Conservation (phyloP, 2,329 filamentous ascomycete species). For the Setomelanomma holmii region DNA sequence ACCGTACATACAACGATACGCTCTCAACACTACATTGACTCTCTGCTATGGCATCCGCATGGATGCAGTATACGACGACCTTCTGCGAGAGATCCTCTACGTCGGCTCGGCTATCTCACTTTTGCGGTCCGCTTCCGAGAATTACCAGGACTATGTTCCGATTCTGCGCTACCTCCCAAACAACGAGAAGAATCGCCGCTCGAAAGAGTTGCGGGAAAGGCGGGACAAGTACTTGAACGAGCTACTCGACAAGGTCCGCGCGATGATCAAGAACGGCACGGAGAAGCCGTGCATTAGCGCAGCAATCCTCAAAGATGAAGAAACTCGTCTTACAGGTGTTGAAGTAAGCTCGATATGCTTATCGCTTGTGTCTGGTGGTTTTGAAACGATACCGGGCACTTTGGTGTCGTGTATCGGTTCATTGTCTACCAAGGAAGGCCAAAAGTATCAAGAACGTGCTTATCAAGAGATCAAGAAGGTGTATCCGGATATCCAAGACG, state of each 20-base stretch:
- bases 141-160: constrained; percentile 62
- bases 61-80: constrained; percentile 60
- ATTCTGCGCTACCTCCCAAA: constrained; percentile 59
- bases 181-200: constrained; percentile 58
- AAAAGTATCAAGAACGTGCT: constrained; percentile 60
- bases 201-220: constrained; percentile 56
- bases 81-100: constrained; percentile 61
- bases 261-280: constrained; percentile 59
- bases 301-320: constrained; percentile 62
- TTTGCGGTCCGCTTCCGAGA: constrained; percentile 60
- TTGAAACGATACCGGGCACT: constrained; percentile 63
- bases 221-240: constrained; percentile 59
- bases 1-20: constrained; percentile 62
- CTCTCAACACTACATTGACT: constrained; percentile 62
- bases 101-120: constrained; percentile 61
- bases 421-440: constrained; percentile 57
- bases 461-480: constrained; percentile 60
- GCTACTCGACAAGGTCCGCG: constrained; percentile 59
- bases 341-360: constrained; percentile 63
- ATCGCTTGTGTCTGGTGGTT: constrained; percentile 61
- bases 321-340: constrained; percentile 60
- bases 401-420: constrained; percentile 61
- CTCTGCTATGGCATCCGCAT: constrained; percentile 64
- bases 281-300: constrained; percentile 64
- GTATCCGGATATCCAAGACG: constrained; percentile 56